Percentiles rank a stretch among this genome's conserved stretches.
phyloP scores from a whole-genome alignment of 192 early-diverging fungal genomes.

The Podila horticola region DNA sequence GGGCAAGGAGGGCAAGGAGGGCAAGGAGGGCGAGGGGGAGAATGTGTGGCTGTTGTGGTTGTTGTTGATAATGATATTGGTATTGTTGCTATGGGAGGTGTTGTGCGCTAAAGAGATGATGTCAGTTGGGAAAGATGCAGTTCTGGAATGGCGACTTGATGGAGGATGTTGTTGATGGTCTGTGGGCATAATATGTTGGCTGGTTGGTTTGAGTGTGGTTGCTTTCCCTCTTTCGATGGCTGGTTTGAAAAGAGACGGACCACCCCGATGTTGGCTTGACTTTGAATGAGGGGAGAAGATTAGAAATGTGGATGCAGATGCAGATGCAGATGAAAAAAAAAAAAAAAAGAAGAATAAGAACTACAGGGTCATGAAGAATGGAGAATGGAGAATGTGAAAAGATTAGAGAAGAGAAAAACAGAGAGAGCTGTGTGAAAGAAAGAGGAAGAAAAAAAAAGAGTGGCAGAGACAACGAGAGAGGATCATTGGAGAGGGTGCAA shows the following conservation, averaged over 20 bases:
- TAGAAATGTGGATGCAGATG: slow-evolving; percentile 1
- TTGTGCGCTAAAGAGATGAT: background rate
- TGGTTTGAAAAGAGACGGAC: background rate
- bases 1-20: background rate
- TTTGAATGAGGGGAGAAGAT: background rate
- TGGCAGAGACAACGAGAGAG: no score
- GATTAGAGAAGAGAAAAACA: background rate
- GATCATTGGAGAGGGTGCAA: background rate
- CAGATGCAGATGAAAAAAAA: slow-evolving; percentile 5
- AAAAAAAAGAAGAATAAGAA: slow-evolving; percentile 8
- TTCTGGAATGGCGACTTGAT: slow-evolving; percentile 21
- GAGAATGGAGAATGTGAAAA: background rate
- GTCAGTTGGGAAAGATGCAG: slow-evolving; percentile 1
- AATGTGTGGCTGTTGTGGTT: background rate
- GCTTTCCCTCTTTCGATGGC: no score
- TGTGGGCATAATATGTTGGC: no score
- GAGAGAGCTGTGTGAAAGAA: background rate
- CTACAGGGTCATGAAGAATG: background rate
- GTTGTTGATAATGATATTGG: background rate
- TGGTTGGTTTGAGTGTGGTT: no score
- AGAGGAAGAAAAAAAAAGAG: slow-evolving; percentile 1
- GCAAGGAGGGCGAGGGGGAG: background rate
- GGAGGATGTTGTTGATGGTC: no score
- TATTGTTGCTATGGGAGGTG: background rate
- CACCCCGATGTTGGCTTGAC: slow-evolving; percentile 1